Evolutionary conservation across 148 eudicot genomes (phyloP).

Genomic region (Rhododendron vialii): DNA sequence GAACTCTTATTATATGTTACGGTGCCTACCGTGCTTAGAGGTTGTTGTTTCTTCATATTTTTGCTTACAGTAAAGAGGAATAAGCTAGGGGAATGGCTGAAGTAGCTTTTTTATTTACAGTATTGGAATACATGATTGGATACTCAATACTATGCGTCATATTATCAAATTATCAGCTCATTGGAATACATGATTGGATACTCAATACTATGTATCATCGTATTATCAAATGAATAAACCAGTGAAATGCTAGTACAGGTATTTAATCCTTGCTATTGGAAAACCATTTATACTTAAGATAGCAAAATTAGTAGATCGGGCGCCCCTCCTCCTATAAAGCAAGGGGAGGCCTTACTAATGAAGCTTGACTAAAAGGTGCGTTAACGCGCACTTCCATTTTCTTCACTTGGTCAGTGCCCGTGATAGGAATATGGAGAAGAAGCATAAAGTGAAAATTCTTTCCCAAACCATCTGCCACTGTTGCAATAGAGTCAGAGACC

Average conservation of each 20-base stretch:
- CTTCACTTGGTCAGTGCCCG: neutral
- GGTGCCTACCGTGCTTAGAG: neutral
- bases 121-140: neutral
- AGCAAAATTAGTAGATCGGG: neutral
- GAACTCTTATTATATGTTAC: neutral
- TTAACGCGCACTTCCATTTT: neutral
- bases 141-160: neutral
- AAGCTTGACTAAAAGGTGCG: neutral
- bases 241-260: neutral
- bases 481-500: neutral
- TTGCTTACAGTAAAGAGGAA: neutral
- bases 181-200: neutral
- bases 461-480: neutral
- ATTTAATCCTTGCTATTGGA: neutral
- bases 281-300: neutral
- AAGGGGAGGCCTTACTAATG: neutral
- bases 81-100: neutral
- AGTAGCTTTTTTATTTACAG: neutral
- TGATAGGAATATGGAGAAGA: neutral
- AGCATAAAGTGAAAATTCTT: neutral
- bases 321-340: neutral
- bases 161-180: neutral
- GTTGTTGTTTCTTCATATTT: neutral
- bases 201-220: neutral
- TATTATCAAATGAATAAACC: neutral